phyloP scores from a whole-genome alignment of 176 grass and related monocot genomes.

The Carex littledalei region DNA sequence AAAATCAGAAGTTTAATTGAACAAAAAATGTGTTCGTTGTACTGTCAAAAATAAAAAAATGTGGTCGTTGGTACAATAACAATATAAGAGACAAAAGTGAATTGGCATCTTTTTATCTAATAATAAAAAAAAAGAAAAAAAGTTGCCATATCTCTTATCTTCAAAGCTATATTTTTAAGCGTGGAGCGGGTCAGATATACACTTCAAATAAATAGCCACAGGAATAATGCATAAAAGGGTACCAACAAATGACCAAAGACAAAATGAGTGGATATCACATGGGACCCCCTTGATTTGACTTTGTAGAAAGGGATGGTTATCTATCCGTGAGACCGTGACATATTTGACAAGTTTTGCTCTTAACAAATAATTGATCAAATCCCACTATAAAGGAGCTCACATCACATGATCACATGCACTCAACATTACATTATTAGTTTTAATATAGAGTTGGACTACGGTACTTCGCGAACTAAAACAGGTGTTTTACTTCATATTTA shows the following conservation, averaged over 20 bases:
- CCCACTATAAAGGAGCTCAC: background rate
- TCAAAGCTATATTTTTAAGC: background rate
- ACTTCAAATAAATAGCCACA: background rate
- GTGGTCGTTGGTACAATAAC: background rate
- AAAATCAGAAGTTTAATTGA: background rate
- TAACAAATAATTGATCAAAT: background rate
- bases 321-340: too few relatives aligned
- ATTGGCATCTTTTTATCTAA: background rate
- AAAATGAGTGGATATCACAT: background rate
- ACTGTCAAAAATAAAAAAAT: background rate
- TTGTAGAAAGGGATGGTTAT: slow-evolving; percentile 11
- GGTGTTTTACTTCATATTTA: too few relatives aligned
- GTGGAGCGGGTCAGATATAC: background rate
- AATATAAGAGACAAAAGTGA: background rate
- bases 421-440: background rate
- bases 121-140: too few relatives aligned
- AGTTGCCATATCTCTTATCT: too few relatives aligned
- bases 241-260: background rate
- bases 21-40: background rate
- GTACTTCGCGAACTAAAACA: too few relatives aligned
- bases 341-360: background rate
- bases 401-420: slow-evolving; percentile 4
- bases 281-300: background rate
- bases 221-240: too few relatives aligned
- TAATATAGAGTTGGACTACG: too few relatives aligned